A percentile compares a stretch with the other conserved stretches of the same genome.
Conservation (phyloP, 2,329 filamentous ascomycete genomes). For the Immersiporthe knoxdaviesiana region DNA sequence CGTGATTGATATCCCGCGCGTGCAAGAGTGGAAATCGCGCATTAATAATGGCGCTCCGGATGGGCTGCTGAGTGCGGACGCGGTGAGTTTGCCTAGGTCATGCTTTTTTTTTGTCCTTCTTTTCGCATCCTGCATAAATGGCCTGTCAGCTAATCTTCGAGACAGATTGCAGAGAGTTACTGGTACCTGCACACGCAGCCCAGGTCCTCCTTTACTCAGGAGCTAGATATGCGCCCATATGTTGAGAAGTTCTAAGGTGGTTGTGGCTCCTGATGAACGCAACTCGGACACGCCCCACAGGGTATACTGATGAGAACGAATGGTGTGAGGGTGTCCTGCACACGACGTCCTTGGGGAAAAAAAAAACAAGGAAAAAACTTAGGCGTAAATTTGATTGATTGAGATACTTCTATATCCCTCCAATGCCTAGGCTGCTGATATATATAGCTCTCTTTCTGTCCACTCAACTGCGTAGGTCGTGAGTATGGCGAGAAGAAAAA, state of each 20-base stretch:
- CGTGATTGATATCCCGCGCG: slow-evolving; percentile 78
- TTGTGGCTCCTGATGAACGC: background rate
- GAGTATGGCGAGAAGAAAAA: slow-evolving; percentile 8
- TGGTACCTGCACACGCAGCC: slow-evolving; percentile 85
- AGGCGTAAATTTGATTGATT: slow-evolving; percentile 21
- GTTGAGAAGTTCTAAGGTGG: slow-evolving; percentile 77
- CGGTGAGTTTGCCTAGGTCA: slow-evolving; percentile 59
- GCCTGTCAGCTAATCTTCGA: background rate
- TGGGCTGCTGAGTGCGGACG: slow-evolving; percentile 73
- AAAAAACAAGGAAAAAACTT: too few relatives aligned
- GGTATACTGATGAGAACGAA: background rate
- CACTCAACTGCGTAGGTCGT: slow-evolving; percentile 19
- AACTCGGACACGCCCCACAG: background rate
- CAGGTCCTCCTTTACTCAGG: slow-evolving; percentile 77
- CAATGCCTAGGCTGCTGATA: slow-evolving; percentile 22
- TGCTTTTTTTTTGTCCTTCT: background rate
- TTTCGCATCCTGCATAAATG: background rate
- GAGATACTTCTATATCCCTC: slow-evolving; percentile 13
- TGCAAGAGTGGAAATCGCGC: slow-evolving; percentile 50
- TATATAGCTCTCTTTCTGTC: slow-evolving; percentile 15
- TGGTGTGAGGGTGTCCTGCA: background rate
- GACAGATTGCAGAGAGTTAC: slow-evolving; percentile 81
- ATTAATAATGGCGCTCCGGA: slow-evolving; percentile 52
- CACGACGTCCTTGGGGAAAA: background rate
- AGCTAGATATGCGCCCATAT: slow-evolving; percentile 79